Percentiles rank a stretch among this genome's conserved stretches.
phyloP scores from a whole-genome alignment of 2,329 filamentous ascomycete species.

The Nectriaceae sp. region DNA sequence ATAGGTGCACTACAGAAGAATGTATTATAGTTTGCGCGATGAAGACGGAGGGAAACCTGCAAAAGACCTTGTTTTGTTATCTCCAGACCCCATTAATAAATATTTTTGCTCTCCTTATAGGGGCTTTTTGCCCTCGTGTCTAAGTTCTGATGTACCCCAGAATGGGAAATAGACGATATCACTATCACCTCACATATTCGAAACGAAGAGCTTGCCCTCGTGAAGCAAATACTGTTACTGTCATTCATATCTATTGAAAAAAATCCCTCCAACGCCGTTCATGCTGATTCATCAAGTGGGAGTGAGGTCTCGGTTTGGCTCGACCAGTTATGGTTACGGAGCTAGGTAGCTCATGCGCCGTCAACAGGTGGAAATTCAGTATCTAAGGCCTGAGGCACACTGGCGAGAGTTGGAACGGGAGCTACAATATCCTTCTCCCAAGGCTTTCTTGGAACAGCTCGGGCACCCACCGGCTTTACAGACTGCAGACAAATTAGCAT shows the following conservation, averaged over 20 bases:
- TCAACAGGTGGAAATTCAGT: slow-evolving; percentile 36
- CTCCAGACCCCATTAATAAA: slow-evolving; percentile 24
- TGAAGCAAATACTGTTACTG: no score
- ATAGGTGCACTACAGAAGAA: slow-evolving; percentile 17
- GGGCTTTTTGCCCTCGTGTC: no score
- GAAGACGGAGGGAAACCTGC: slow-evolving; percentile 10
- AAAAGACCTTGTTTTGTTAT: slow-evolving; percentile 13
- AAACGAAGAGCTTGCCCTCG: no score
- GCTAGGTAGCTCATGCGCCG: no score
- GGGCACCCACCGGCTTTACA: slow-evolving; percentile 49
- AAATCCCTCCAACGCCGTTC: slow-evolving; percentile 11
- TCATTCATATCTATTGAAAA: no score
- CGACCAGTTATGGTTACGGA: neutral
- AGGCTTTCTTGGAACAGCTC: slow-evolving; percentile 59
- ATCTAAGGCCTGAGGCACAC: slow-evolving; percentile 31
- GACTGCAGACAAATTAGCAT: slow-evolving; percentile 35
- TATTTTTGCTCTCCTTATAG: slow-evolving; percentile 17
- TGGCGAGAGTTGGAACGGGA: slow-evolving; percentile 7
- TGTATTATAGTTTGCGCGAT: slow-evolving; percentile 27
- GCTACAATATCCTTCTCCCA: slow-evolving; percentile 68
- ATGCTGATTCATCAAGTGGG: slow-evolving; percentile 3
- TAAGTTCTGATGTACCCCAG: neutral
- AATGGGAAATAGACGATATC: neutral
- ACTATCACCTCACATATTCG: no score
- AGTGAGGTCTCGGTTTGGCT: neutral